Percentiles rank a stretch among this genome's conserved stretches.
These are phyloP conservation scores for Bruguiera parviflora DNA, from an alignment of 345 rosid species.

Conservation along the genomic window DNA sequence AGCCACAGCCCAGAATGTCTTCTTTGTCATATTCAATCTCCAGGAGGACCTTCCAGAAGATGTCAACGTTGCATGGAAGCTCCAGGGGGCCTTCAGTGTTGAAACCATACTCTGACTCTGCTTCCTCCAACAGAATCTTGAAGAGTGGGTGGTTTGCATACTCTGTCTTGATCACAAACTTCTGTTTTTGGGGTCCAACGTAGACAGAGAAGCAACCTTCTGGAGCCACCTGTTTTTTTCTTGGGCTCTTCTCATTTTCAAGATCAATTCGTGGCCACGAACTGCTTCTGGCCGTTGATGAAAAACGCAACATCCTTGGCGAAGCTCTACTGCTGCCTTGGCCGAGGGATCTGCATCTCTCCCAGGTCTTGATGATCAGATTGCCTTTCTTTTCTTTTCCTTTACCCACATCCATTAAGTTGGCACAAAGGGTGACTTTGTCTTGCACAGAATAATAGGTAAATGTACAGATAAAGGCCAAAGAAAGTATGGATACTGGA, in stretches of 20 bases:
- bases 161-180: constrained; percentile 27
- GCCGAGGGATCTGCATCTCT: constrained; percentile 47
- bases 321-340: constrained; percentile 12
- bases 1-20: constrained; percentile 25
- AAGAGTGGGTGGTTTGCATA: constrained; percentile 32
- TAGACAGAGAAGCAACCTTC: constrained; percentile 36
- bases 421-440: neutral
- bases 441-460: neutral
- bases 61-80: constrained; percentile 33
- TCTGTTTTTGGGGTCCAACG: constrained; percentile 29
- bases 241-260: neutral
- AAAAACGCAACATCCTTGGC: neutral
- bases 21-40: constrained; percentile 22
- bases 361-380: constrained; percentile 55
- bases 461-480: neutral
- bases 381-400: constrained; percentile 38
- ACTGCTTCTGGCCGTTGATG: constrained; percentile 37
- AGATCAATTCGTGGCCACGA: constrained; percentile 33
- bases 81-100: constrained; percentile 26
- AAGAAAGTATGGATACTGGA: neutral
- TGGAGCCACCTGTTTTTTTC: constrained; percentile 19
- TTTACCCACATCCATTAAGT: constrained; percentile 31
- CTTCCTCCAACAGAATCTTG: constrained; percentile 30
- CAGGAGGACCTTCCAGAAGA: constrained; percentile 21
- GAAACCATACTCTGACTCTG: constrained; percentile 31